Conservation (phyloP, 352 stramenopile genomes). For the Phytophthora pistaciae region DNA sequence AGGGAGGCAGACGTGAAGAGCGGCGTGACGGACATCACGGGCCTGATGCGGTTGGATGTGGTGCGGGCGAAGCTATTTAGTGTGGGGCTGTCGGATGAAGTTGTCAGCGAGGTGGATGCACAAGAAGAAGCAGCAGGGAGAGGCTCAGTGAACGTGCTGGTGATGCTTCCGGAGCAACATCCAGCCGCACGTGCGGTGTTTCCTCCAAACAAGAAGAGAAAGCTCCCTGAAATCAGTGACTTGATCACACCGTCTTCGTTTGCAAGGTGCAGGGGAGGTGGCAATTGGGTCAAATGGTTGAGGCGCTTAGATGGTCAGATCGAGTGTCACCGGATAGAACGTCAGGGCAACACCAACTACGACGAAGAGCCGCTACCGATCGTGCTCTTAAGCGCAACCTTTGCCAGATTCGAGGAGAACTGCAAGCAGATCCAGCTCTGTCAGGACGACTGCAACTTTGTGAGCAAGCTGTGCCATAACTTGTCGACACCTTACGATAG, state of each 20-base stretch:
- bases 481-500: constrained; percentile 31
- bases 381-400: constrained; percentile 38
- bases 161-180: background rate
- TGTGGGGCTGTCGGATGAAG: constrained; percentile 11
- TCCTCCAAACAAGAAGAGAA: constrained; percentile 29
- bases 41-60: constrained; percentile 1
- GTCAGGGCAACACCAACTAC: background rate
- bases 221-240: constrained; percentile 25
- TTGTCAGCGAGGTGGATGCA: no score
- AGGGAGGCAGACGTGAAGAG: no score
- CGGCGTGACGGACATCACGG: background rate
- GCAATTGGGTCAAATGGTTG: constrained; percentile 30
- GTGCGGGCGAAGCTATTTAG: background rate
- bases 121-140: no score
- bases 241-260: constrained; percentile 37
- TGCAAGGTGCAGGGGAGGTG: constrained; percentile 26
- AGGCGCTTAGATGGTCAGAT: constrained; percentile 31
- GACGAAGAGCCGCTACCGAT: constrained; percentile 21
- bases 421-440: constrained; percentile 31
- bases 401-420: constrained; percentile 29
- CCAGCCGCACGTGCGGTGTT: background rate
- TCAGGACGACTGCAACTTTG: constrained; percentile 30
- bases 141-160: background rate
- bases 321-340: constrained; percentile 30
- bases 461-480: constrained; percentile 14